Conservation (phyloP, 2,329 filamentous ascomycete genomes). For the Epichloe elymi region DNA sequence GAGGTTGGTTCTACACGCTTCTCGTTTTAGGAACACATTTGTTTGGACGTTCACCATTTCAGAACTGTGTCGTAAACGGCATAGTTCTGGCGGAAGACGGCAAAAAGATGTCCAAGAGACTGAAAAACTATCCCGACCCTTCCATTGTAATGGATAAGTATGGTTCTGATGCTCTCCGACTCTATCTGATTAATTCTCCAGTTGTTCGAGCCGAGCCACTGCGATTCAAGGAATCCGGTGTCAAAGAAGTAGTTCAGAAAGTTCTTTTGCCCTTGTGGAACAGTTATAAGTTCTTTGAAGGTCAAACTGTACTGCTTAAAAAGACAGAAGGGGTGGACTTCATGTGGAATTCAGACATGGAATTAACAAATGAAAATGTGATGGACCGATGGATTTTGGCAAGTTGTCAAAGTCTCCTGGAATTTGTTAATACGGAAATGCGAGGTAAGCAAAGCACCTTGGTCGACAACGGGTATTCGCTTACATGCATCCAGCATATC, state of each 20-base stretch:
- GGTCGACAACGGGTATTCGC: not conserved
- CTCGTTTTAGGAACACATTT: conserved; percentile 80
- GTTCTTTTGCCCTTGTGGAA: conserved; percentile 90
- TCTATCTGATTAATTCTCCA: conserved; percentile 96
- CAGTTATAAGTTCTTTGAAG: conserved; percentile 92
- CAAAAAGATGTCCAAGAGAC: conserved; percentile 96
- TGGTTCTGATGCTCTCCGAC: conserved; percentile 78
- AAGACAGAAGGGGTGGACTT: conserved; percentile 71
- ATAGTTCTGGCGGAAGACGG: conserved; percentile 89
- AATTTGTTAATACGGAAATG: conserved; percentile 93
- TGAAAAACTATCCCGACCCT: conserved; percentile 94
- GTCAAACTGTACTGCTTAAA: conserved; percentile 73
- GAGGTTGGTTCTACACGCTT: conserved; percentile 94
- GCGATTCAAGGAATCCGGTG: conserved; percentile 80
- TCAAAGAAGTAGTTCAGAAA: conserved; percentile 89
- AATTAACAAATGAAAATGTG: conserved; percentile 70
- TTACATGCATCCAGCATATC: conserved; percentile 37
- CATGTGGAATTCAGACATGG: conserved; percentile 62
- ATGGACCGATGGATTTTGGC: conserved; percentile 96
- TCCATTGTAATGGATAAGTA: conserved; percentile 71
- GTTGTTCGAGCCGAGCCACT: conserved; percentile 86
- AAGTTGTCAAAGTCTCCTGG: conserved; percentile 77
- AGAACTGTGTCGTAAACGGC: conserved; percentile 93
- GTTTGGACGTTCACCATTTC: conserved; percentile 74
- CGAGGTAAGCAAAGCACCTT: conserved; percentile 35